Base-by-base conservation (phyloP, 2,329 filamentous ascomycete species). In the Penicillium occitanis region DNA sequence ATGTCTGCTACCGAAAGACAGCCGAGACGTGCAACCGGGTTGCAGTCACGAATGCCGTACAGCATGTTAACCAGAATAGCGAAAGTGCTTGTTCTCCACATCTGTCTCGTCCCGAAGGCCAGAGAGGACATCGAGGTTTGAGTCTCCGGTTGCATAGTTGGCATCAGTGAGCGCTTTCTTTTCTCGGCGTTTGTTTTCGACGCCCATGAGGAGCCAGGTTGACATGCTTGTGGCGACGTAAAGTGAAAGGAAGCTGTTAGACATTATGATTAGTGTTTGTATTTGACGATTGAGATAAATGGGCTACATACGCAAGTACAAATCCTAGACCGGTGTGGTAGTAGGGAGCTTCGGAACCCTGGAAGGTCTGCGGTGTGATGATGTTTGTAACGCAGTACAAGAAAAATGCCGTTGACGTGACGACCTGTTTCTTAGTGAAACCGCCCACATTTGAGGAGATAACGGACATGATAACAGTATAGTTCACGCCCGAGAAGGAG, bases 361-460 rank as follows among this genome's bases (percentile, higher is more conserved):
- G 62, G 53, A 69, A 71, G 25, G 69, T 67, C 30, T 70, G 68
- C 33, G 71, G 69, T 22, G 61, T 68, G 22, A 69, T 50, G 40
- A 71, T 71, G 28, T 70, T 71, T 2, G 66, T 68, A 46, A 72
- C 63, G 58, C 70, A 71, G 46, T 68, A 71, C 1, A 65, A 66
- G 10, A 70, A 63, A 63, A 70, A 71, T 25, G 71, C 64, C 3
- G 70, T 55, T 3, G 70, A 67, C 7, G 68, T 67, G 6, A 62
- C 64, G 19, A 72, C 48, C 5, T 66, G 66, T 37, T 71, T 70
- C 62, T 72, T 73, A 5, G 71, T 71, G 53, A 71, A 73, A 42
- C 70, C 70, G 1, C 68, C 71, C 14, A 70, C 69, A 48, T 72
- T 73, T 40, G 37, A 60, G 11, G 57, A 42, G 6, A 60, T 46